Evolutionary conservation across 2,329 filamentous ascomycete genomes (phyloP).

Genomic region (Coniella lustricola): DNA sequence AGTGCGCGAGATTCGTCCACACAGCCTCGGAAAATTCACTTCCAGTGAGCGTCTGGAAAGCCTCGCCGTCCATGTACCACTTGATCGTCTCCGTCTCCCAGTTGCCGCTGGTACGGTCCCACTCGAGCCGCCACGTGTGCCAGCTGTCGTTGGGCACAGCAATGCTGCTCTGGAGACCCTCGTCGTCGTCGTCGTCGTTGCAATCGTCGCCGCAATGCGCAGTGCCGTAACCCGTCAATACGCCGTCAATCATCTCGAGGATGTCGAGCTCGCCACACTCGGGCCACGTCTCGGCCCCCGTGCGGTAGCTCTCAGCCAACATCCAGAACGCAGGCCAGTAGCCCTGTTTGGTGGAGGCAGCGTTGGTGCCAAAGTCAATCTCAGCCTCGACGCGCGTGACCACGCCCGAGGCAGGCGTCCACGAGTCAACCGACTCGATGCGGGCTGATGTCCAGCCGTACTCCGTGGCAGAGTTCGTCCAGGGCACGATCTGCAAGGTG

Average conservation of each 20-base stretch:
- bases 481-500: conserved; percentile 45
- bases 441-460: conserved; percentile 43
- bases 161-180: conserved; percentile 31
- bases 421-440: conserved; percentile 40
- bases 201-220: conserved; percentile 43
- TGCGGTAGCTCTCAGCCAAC: conserved; percentile 39
- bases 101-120: conserved; percentile 35
- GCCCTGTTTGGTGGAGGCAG: conserved; percentile 34
- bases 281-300: conserved; percentile 38
- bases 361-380: conserved; percentile 37
- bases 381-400: conserved; percentile 36
- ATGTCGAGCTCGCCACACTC: conserved; percentile 45
- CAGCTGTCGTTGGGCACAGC: conserved; percentile 37
- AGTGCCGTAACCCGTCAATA: conserved; percentile 38
- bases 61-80: conserved; percentile 39
- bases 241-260: conserved; percentile 42
- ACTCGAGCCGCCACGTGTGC: conserved; percentile 41
- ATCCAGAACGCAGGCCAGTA: conserved; percentile 50
- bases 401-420: conserved; percentile 34
- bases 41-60: conserved; percentile 38
- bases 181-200: conserved; percentile 32
- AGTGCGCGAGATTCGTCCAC: conserved; percentile 33
- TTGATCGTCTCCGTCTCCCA: conserved; percentile 42
- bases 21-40: conserved; percentile 32
- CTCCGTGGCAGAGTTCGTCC: conserved; percentile 24